Evolutionary conservation across 129 eudicot species (phyloP), one percentile per base, ranked within the genome.

Genomic region (Silybum marianum): DNA sequence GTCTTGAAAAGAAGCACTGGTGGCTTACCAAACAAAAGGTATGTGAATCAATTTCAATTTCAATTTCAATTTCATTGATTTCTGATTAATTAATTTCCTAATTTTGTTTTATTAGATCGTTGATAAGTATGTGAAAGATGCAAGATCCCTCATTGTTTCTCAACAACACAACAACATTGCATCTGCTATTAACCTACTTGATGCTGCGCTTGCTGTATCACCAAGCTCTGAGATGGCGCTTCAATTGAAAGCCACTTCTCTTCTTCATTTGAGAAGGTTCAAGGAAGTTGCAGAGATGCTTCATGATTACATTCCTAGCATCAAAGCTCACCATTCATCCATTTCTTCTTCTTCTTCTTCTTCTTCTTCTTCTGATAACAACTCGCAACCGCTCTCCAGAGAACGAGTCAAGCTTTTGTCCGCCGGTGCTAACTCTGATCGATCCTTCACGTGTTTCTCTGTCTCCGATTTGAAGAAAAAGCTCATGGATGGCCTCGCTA

Each of bases 281-380:
- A 90, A 89, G 63, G 94, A 94, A 22, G 96, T 94, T 36, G 98
- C 98, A 14, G 89, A 94, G 51, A 90, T 94, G 97, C 85, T 94
- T 11, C 97, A 92, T 82, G 97, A 94, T 62, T 89, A 89, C 54
- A 94, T 94, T 48, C 98, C 98, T 7, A 94, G 97, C 78, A 63
- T 90, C 14, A 90, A 85, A 72, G 80, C 89, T n/a, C 93, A 92
- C 18, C 86, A 88, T 23, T 75, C 89, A 4, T 80, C 86, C 0
- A 67, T 26, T 26, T 26, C 84, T 12, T 65, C 78, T 0, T 60
- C 66, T 0, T 73, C 77, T 2, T 36, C 91, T 0, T 85, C 86
- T 10, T 87, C 90, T 5, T 78, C 86, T 2, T 89, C 90, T 1
- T 90, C 97, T 6, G 91, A 87, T 63, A 88, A 69, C 84, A 90